A percentile compares a stretch with the other conserved stretches of the same genome.
phyloP scores from a whole-genome alignment of 140 eudicot species.

The Erigeron philadelphicus region DNA sequence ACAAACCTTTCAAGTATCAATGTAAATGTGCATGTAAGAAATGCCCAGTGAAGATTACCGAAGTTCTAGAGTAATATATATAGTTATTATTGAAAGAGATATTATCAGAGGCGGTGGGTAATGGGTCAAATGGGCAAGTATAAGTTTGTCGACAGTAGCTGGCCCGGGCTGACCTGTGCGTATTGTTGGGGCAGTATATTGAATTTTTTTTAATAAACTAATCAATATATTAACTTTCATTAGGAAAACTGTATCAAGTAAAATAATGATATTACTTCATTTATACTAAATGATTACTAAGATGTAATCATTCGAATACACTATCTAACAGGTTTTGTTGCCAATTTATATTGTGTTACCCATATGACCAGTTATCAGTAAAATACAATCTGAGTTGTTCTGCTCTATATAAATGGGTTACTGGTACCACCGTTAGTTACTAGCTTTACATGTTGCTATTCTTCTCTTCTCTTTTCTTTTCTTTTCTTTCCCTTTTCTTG shows the following conservation, averaged over 20 bases:
- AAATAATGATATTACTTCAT: no score
- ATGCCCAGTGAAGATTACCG: no score
- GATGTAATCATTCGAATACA: neutral
- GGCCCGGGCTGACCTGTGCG: no score
- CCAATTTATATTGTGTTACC: neutral
- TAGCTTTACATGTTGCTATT: neutral
- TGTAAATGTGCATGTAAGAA: neutral
- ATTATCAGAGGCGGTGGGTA: neutral
- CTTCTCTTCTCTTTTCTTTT: neutral
- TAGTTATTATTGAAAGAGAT: neutral
- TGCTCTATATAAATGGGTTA: neutral
- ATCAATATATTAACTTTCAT: no score
- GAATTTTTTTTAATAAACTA: no score
- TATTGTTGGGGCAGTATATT: no score
- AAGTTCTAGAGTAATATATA: neutral
- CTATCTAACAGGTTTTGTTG: neutral
- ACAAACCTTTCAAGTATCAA: neutral
- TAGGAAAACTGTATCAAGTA: no score
- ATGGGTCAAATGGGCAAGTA: no score
- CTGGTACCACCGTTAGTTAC: neutral
- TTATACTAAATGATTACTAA: no score
- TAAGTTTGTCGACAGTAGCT: no score
- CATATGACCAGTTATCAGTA: neutral
- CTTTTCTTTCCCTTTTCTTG: neutral
- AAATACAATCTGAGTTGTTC: neutral